Conservation (phyloP, 371 early-diverging fungal genomes). For the Mortierella sp. region DNA sequence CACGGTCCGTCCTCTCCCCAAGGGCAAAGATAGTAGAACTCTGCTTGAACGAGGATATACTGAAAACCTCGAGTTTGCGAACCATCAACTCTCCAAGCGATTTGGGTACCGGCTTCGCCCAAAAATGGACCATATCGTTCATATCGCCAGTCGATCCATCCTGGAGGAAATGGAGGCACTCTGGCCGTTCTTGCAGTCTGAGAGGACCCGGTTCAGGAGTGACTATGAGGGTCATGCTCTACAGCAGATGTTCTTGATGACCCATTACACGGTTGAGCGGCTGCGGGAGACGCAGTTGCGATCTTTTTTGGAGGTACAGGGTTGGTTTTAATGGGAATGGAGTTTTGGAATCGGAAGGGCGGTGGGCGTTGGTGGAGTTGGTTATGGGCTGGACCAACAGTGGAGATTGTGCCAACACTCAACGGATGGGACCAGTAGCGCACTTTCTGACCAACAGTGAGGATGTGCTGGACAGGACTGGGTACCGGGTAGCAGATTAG, state of each 20-base stretch:
- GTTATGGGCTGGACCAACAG: not conserved
- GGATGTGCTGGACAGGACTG: not conserved
- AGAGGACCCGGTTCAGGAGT: not conserved
- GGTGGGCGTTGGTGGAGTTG: not conserved
- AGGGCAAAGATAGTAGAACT: no score
- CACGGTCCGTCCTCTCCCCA: no score
- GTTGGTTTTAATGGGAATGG: not conserved
- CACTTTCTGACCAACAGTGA: not conserved
- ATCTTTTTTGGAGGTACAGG: not conserved
- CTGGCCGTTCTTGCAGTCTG: not conserved
- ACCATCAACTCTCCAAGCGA: not conserved
- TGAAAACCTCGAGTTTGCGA: not conserved
- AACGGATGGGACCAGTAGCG: not conserved
- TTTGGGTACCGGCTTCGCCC: not conserved
- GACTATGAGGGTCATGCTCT: no score
- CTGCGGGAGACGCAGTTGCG: not conserved
- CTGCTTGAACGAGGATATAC: no score
- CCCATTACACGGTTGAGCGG: not conserved
- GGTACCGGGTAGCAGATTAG: not conserved
- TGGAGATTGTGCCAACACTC: not conserved
- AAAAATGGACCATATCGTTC: not conserved
- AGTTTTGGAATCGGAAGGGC: not conserved
- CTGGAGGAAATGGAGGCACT: not conserved
- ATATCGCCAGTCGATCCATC: not conserved
- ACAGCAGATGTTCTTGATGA: not conserved